Evolutionary conservation across 805 yeast species (phyloP), one percentile per base, ranked within the genome.

Genomic region (Lachancea cidri): DNA sequence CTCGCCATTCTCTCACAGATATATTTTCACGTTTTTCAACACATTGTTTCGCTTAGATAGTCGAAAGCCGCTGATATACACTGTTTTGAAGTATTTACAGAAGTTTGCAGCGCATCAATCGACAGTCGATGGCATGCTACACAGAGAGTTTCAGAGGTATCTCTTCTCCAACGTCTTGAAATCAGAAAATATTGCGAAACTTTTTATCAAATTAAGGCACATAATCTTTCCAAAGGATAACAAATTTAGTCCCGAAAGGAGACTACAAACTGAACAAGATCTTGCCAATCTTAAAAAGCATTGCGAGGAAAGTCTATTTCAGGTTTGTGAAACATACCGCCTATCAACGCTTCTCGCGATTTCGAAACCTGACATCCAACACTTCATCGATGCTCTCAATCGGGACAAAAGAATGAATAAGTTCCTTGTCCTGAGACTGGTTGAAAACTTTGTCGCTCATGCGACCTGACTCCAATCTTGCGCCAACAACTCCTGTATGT

Each of bases 211-310:
- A 11, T 46, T 65, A 2, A 54, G 79, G 39, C 54, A 57, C 22
- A 53, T 60, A 22, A 46, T 74, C n/a, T 75, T 74, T 44, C 79
- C 80, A 2, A 57, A 56, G 18, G 77, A 75, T 51, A 72, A 68
- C 13, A 54, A 55, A n/a, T 67, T 76, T 72, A 79, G 79, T 0
- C 73, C 74, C 3, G 65, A 73, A 4, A 52, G 72, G 17, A 50
- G 60, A 2, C 58, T 64, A n/a, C 78, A 80, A 1, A 54, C 58
- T 8, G 60, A 54, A 1, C 65, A 56, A 17, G 74, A 72, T 43
- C 66, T 68, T 41, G 59, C 54, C 20, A 47, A 46, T 2, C 52
- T 65, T 17, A 60, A 64, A 37, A 11, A 35, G 5, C 50, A 58
- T 4, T 55, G 66, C 33, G 52, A 54, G 15, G 40, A 47, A 17